Base-by-base conservation (phyloP, 306 rosid genomes). In the Cicer judaicum region DNA sequence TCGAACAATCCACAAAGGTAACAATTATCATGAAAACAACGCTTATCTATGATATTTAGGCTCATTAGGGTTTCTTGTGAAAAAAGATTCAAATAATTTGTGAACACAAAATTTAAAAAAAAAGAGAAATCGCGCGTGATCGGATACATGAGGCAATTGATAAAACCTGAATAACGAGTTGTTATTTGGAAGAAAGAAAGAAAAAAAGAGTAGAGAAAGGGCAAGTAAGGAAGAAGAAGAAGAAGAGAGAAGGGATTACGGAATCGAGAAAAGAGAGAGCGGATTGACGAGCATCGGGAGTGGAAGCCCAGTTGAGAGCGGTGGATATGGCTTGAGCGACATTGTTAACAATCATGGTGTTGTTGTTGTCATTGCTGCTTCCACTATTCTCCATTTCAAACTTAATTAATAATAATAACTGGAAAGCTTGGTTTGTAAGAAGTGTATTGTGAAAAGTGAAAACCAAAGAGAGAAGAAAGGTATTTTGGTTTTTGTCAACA, bases 261-360 rank as follows among this genome's bases (percentile, higher is more conserved):
- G 95, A 83, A 76, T 94, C 93, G 59, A 94, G 88, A 75, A 86
- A 94, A 72, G 89, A 68, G 48, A 86, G 85, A 36, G 99, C 99
- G 8, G 89, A 82, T 70, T 78, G 86, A 18, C 97, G 91, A 44
- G 91, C 87, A 14, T 87, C 83, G 15, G 96, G 85, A 43, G 97
- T 52, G 52, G 97, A 85, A 64, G 79, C 73, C 97, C 96, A 94
- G 87, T 90, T 92, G 50, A 92, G 89, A 48, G 97, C 89, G 66
- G 88, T 89, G 63, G 86, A 85, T 14, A 94, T 94, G 72, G 99
- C 97, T 79, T 83, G 81, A 59, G 99, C 99, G 15, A 88, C 96
- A 87, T 84, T 90, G 87, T 72, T 82, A 15, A 86, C 86, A n/a
- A 60, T 62, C 63, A 43, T 46, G 2, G 34, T 3, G 4, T 24